Conservation (phyloP, 176 grass and related monocot genomes). For the Zea mays region DNA sequence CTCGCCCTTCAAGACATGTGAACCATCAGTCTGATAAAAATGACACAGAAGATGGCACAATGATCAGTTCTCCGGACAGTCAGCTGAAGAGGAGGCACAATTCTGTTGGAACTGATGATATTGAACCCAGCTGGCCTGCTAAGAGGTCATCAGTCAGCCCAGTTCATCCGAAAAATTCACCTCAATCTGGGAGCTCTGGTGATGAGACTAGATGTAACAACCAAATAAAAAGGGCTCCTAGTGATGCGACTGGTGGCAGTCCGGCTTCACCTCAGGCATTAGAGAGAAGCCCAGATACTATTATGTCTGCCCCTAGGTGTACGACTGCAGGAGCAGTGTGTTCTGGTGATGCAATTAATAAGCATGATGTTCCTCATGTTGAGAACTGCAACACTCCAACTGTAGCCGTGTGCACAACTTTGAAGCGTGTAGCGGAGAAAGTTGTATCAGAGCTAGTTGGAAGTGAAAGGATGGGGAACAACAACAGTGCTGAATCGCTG, state of each 20-base stretch:
- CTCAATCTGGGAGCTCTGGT: slow-evolving; percentile 23
- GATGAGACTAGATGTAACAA: slow-evolving; percentile 1
- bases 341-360: slow-evolving; percentile 30
- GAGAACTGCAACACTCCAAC: slow-evolving; percentile 37
- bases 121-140: slow-evolving; percentile 4
- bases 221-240: slow-evolving; percentile 26
- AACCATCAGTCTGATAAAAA: slow-evolving; percentile 51
- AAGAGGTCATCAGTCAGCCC: slow-evolving; percentile 63
- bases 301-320: slow-evolving; percentile 18
- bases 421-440: slow-evolving; percentile 41
- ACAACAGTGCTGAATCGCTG: slow-evolving; percentile 44
- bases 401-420: slow-evolving; percentile 35
- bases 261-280: slow-evolving; percentile 41
- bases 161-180: slow-evolving; percentile 39
- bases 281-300: slow-evolving; percentile 40
- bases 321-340: background rate
- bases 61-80: slow-evolving; percentile 33
- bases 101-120: slow-evolving; percentile 36
- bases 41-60: slow-evolving; percentile 35
- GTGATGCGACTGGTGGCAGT: slow-evolving; percentile 30
- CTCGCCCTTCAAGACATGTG: slow-evolving; percentile 47
- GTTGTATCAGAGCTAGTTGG: slow-evolving; percentile 48
- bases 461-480: slow-evolving; percentile 46
- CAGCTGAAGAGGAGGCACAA: slow-evolving; percentile 44
- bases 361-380: slow-evolving; percentile 24